A percentile compares a stretch with the other conserved stretches of the same genome.
These are phyloP conservation scores for Pestalotiopsis fici DNA, from an alignment of 2,329 filamentous ascomycete species.

Conservation along the genomic window DNA sequence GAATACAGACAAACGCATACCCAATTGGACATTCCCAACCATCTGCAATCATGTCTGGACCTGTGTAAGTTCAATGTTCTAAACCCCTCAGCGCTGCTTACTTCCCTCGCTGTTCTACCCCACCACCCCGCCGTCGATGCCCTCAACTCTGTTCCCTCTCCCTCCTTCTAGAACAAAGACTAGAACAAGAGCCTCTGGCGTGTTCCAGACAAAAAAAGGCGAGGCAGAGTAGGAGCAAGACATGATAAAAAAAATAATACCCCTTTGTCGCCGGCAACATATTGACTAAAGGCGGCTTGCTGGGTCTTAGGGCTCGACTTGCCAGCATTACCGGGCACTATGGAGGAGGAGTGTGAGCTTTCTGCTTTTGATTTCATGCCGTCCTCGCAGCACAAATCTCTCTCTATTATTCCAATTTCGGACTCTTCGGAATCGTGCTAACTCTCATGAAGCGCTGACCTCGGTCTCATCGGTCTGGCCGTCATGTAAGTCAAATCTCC, in stretches of 20 bases:
- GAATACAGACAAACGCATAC: not conserved
- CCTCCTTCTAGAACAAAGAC: conserved; percentile 19
- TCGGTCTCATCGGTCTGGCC: conserved; percentile 90
- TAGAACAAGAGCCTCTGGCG: conserved; percentile 13
- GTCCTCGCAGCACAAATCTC: conserved; percentile 22
- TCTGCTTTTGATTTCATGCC: conserved; percentile 23
- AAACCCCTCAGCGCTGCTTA: conserved; percentile 7
- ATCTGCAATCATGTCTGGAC: conserved; percentile 59
- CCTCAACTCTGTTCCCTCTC: conserved; percentile 14
- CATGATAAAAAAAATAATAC: conserved; percentile 10
- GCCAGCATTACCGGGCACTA: conserved; percentile 65
- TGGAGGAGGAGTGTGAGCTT: conserved; percentile 58
- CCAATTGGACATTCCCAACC: conserved; percentile 7
- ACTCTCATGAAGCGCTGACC: conserved; percentile 72
- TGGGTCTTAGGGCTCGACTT: conserved; percentile 67
- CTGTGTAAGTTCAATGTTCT: conserved; percentile 60
- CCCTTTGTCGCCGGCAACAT: conserved; percentile 19
- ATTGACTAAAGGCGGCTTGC: conserved; percentile 29
- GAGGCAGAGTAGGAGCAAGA: no score
- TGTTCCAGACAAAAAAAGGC: not conserved
- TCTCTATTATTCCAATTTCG: conserved; percentile 15
- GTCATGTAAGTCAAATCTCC: conserved; percentile 66
- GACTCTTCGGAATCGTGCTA: conserved; percentile 47
- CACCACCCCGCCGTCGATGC: conserved; percentile 18
- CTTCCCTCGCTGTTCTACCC: conserved; percentile 1